A percentile compares a stretch with the other conserved stretches of the same genome.
These are phyloP conservation scores for Xanthoconium separans DNA, from an alignment of 1,284 basidiomycete genomes.

Conservation along the genomic window DNA sequence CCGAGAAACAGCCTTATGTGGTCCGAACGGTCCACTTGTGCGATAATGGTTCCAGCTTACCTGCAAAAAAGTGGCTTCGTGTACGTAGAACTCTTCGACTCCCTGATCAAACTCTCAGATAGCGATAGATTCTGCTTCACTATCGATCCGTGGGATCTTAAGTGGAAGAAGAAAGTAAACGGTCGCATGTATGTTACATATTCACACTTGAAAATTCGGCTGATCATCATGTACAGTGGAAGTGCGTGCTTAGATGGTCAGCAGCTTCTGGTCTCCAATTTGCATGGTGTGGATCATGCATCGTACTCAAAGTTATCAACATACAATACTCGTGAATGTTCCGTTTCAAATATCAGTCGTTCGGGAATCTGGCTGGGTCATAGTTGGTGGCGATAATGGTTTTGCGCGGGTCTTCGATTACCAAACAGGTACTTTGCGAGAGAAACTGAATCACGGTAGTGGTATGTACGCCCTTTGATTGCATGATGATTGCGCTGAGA, in stretches of 20 bases:
- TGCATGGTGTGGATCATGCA: not conserved
- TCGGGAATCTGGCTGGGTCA: not conserved
- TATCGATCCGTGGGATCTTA: slow-evolving; percentile 1
- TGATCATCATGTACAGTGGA: too few species aligned
- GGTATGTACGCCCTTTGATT: not conserved
- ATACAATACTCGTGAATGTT: not conserved
- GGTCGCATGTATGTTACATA: not conserved
- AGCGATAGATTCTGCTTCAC: not conserved
- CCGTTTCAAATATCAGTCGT: not conserved
- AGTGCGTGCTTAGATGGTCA: not conserved
- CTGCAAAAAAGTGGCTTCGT: not conserved
- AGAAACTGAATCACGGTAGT: not conserved
- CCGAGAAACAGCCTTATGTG: not conserved
- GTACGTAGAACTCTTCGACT: not conserved
- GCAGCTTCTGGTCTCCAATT: not conserved
- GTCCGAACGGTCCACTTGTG: not conserved
- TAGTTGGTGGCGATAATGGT: not conserved
- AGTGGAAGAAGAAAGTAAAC: slow-evolving; percentile 4
- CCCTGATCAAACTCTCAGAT: too few species aligned
- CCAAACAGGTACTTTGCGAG: not conserved
- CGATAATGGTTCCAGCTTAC: not conserved
- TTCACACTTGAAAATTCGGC: too few species aligned
- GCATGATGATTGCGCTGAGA: not conserved
- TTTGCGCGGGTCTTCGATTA: not conserved
- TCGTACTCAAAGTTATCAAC: not conserved